Evolutionary conservation across 352 stramenopile genomes (phyloP).

Genomic region (Pythium brachiatum): DNA sequence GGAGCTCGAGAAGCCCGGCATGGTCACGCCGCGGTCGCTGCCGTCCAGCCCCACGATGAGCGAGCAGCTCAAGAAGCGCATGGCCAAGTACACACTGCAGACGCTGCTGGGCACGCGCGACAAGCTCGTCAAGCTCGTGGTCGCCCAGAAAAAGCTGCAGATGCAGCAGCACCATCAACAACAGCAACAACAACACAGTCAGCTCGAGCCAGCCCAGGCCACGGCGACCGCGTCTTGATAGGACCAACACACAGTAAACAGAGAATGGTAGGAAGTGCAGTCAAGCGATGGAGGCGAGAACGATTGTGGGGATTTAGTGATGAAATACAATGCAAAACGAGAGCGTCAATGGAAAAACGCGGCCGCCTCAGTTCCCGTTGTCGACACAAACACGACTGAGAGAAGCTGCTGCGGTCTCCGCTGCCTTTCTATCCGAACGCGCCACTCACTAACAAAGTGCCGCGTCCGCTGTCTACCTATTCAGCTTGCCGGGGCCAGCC

Average conservation of each 20-base stretch:
- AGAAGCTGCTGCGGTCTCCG: not conserved
- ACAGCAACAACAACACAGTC: constrained; percentile 26
- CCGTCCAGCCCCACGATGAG: constrained; percentile 73
- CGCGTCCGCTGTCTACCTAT: constrained; percentile 7
- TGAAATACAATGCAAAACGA: constrained; percentile 7
- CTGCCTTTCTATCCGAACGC: constrained; percentile 1
- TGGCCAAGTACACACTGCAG: constrained; percentile 75
- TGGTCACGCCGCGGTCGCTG: constrained; percentile 74
- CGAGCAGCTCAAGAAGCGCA: constrained; percentile 66
- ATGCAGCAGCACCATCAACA: constrained; percentile 15
- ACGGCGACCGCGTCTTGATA: not conserved
- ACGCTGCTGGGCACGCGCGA: constrained; percentile 56
- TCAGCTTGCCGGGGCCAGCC: not conserved
- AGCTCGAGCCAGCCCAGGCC: not conserved
- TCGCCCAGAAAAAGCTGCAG: constrained; percentile 29
- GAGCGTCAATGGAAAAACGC: constrained; percentile 1
- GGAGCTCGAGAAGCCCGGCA: constrained; percentile 74
- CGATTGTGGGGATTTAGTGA: not conserved
- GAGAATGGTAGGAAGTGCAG: not conserved
- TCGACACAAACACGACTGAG: no score
- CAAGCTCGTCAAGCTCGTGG: constrained; percentile 55
- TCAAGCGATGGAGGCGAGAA: not conserved
- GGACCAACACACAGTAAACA: not conserved
- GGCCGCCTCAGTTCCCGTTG: not conserved
- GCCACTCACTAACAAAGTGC: not conserved